phyloP scores from a whole-genome alignment of 352 stramenopile species.

The Phytopythium sindhum region DNA sequence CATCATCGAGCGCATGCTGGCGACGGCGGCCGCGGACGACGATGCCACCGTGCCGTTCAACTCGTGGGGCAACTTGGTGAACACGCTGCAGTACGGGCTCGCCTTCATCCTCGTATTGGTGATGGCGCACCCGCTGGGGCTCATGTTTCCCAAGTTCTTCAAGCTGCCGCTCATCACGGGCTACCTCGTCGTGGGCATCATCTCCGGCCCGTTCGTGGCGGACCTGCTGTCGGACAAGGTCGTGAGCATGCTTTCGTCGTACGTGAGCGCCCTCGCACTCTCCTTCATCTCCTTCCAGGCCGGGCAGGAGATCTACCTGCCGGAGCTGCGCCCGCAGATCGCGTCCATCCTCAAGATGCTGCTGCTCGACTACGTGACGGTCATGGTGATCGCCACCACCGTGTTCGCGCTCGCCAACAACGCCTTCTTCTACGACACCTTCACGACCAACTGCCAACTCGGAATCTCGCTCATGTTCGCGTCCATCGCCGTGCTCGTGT shows the following conservation, averaged over 20 bases:
- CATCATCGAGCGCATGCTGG: conserved; percentile 6
- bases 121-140: conserved; percentile 45
- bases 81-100: conserved; percentile 42
- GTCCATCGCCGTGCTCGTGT: conserved; percentile 65
- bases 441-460: conserved; percentile 42
- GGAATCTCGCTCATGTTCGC: conserved; percentile 65
- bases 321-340: conserved; percentile 53
- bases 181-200: conserved; percentile 52
- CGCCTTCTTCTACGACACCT: conserved; percentile 53
- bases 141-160: conserved; percentile 50
- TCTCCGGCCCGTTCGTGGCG: conserved; percentile 50
- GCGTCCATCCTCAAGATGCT: conserved; percentile 48
- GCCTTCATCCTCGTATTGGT: conserved; percentile 52
- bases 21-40: conserved; percentile 1
- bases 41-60: conserved; percentile 37
- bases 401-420: conserved; percentile 35
- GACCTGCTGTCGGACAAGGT: conserved; percentile 40
- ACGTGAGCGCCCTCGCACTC: conserved; percentile 54
- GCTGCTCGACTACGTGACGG: conserved; percentile 35
- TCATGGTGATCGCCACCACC: conserved; percentile 44
- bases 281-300: conserved; percentile 74
- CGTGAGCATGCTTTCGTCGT: conserved; percentile 42
- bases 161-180: conserved; percentile 57
- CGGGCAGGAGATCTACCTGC: conserved; percentile 61
- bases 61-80: conserved; percentile 24